Base-by-base conservation (phyloP, 169 alveolate species). In the Babesia ovata region DNA sequence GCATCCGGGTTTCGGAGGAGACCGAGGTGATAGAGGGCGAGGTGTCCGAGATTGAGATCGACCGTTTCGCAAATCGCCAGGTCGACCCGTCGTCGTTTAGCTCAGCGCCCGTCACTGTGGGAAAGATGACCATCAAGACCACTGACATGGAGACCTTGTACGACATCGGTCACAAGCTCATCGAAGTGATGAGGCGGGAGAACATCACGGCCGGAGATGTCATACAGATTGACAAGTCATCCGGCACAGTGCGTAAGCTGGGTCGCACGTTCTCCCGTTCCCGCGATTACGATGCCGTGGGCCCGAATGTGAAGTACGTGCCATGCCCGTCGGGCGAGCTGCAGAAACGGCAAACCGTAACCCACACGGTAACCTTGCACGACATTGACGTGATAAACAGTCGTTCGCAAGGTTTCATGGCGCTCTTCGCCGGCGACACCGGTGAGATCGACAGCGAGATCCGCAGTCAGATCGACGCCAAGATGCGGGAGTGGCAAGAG, bases 271-370 rank as follows among this genome's bases (percentile, higher is more conserved):
- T 96, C 88, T 95, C 99, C 4, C 83, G 98, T 69, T 92, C 98
- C 2, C 91, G 94, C 56, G 99, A 98, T 90, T 98, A 92, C 91
- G 99, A 98, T 86, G 98, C 99, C 29, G 94, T 96, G 95, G 99
- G 99, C 10, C 97, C 98, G 12, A 93, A 96, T 76, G 83, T 92
- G 60, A 84, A 86, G 54, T 91, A 83, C 69, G 92, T 92, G 26
- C 96, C 95, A 91, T 97, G 99, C 86, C 99, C 99, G 7, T 98
- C 98, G 63, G 99, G 99, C 29, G 99, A 98, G 83, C 94, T 97
- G 54, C 98, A 97, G 88, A 98, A 97, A 92, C 94, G 98, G 76
- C 96, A 97, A 90, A 99, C 97, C 88, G 99, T 97, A 24, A 99
- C 96, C 19, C 99, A 98, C 86, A 96, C 98, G 6, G 99, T 98